phyloP scores from a whole-genome alignment of 1,284 basidiomycete species.

The Polyporus tsugae region DNA sequence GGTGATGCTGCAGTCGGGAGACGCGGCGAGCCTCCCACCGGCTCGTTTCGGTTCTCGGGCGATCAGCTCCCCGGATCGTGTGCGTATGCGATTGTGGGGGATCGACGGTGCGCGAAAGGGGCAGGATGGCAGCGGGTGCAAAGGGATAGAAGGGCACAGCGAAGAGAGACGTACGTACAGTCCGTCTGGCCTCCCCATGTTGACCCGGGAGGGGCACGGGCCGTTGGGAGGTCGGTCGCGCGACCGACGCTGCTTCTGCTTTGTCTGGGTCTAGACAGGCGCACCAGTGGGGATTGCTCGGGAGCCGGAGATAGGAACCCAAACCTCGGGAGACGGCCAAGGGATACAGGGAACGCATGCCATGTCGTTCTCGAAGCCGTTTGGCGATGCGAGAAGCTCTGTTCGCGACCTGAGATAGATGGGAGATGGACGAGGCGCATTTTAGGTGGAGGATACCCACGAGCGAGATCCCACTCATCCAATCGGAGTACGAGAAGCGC shows the following conservation, averaged over 20 bases:
- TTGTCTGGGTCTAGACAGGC: background rate
- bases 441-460: constrained; percentile 27
- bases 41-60: constrained; percentile 22
- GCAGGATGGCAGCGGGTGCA: constrained; percentile 2
- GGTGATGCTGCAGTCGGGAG: constrained; percentile 18
- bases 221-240: background rate
- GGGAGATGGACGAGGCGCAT: constrained; percentile 23
- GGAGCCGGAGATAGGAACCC: constrained; percentile 26
- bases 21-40: constrained; percentile 14
- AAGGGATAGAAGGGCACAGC: background rate
- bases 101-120: constrained; percentile 26
- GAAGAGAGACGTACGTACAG: constrained; percentile 8
- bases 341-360: constrained; percentile 21
- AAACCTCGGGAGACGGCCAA: constrained; percentile 21
- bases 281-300: constrained; percentile 23
- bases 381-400: constrained; percentile 21
- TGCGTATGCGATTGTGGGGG: constrained; percentile 27
- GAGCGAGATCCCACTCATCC: constrained; percentile 16
- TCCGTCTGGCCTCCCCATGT: background rate
- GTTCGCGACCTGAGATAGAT: constrained; percentile 26
- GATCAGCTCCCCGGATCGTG: constrained; percentile 23
- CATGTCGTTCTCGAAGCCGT: constrained; percentile 23
- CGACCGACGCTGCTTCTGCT: background rate
- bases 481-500: constrained; percentile 23
- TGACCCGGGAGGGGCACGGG: background rate